phyloP scores from a whole-genome alignment of 2,329 filamentous ascomycete genomes.

The Diplodia seriata region DNA sequence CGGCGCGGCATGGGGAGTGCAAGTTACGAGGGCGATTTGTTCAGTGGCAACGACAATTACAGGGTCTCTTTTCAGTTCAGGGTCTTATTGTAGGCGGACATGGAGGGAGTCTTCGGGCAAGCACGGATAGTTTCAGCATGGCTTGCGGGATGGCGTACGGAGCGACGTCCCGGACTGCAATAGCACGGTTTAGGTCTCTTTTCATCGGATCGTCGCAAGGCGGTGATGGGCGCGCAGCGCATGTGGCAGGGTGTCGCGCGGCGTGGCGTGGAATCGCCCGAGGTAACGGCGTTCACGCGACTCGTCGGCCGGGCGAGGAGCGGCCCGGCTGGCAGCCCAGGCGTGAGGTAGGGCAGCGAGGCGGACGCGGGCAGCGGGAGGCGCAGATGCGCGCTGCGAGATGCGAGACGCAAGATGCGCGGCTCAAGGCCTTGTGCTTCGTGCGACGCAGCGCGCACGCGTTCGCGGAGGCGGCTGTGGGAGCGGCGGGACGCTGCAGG shows the following conservation, averaged over 20 bases:
- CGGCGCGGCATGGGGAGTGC: not conserved
- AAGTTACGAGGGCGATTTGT: not conserved
- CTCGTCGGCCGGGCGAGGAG: slow-evolving; percentile 1
- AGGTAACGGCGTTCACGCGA: slow-evolving; percentile 17
- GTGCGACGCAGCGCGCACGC: slow-evolving; percentile 21
- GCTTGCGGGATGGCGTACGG: slow-evolving; percentile 31
- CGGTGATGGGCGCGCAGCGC: not conserved
- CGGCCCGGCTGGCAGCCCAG: not conserved
- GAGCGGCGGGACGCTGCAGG: slow-evolving; percentile 20
- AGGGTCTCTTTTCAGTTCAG: slow-evolving; percentile 23
- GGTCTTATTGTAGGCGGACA: slow-evolving; percentile 15
- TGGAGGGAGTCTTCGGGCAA: not conserved
- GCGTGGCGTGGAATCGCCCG: slow-evolving; percentile 25
- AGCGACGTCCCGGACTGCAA: slow-evolving; percentile 25
- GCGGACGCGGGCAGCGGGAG: not conserved
- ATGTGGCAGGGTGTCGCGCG: slow-evolving; percentile 16
- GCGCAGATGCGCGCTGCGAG: slow-evolving; percentile 9
- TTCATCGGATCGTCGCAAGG: not conserved
- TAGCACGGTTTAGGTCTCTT: slow-evolving; percentile 18
- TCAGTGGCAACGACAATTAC: slow-evolving; percentile 15
- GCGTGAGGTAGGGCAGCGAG: slow-evolving; percentile 1
- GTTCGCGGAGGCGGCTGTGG: slow-evolving; percentile 15
- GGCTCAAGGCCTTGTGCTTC: not conserved
- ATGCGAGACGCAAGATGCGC: slow-evolving; percentile 7
- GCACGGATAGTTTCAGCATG: slow-evolving; percentile 27